Evolutionary conservation across 2,329 filamentous ascomycete genomes (phyloP).

Genomic region (Neofusicoccum kwambonambiense): DNA sequence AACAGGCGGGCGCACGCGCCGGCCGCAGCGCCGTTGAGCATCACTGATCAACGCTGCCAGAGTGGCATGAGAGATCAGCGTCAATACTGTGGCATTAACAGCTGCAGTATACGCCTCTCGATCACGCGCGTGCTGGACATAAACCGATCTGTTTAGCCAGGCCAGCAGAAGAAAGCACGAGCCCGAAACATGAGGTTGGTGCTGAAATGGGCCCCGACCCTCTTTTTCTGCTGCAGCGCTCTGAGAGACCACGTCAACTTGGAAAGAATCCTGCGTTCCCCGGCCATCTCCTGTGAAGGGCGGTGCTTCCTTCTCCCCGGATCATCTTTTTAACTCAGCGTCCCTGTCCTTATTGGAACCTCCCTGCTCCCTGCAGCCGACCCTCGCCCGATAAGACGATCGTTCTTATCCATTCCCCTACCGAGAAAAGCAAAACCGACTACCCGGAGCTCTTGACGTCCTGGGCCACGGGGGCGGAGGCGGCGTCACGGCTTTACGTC

Average conservation of each 20-base stretch:
- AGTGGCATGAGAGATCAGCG: background rate
- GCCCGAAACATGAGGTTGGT: no score
- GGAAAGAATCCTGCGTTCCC: no score
- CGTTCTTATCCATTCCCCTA: constrained; percentile 2
- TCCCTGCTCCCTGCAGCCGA: background rate
- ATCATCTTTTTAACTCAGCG: background rate
- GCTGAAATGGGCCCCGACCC: no score
- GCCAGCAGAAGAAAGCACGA: background rate
- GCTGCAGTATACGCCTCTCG: background rate
- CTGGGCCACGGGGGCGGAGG: background rate
- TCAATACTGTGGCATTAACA: background rate
- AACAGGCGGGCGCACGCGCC: background rate
- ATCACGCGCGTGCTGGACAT: background rate
- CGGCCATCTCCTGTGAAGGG: background rate
- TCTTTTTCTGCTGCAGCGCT: no score
- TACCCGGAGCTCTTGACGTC: background rate
- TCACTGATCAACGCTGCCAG: background rate
- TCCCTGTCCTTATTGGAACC: background rate
- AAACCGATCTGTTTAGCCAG: background rate
- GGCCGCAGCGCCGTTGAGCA: background rate
- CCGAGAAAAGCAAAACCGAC: background rate
- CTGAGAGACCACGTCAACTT: no score
- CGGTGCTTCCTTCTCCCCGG: no score
- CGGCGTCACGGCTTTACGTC: background rate
- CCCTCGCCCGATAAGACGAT: background rate